phyloP scores from a whole-genome alignment of 345 rosid species.

The Boechera retrofracta region DNA sequence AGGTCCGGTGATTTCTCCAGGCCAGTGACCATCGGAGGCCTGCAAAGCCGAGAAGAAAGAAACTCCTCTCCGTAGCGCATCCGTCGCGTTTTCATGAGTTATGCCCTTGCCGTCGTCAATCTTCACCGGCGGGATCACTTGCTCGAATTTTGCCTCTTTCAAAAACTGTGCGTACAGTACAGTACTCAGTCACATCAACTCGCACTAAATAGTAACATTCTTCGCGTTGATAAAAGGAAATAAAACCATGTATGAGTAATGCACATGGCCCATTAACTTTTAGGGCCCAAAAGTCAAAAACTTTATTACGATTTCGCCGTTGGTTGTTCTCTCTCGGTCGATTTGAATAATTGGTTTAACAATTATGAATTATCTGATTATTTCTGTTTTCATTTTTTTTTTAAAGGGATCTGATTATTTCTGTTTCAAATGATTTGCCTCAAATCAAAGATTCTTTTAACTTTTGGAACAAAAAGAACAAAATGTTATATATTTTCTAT shows the following conservation, averaged over 20 bases:
- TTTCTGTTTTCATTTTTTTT: too few relatives aligned
- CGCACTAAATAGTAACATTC: neutral
- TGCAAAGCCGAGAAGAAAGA: conserved; percentile 63
- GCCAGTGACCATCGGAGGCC: conserved; percentile 78
- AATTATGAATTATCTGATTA: neutral
- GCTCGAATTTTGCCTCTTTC: conserved; percentile 42
- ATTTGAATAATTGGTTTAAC: neutral
- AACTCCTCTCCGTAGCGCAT: conserved; percentile 56
- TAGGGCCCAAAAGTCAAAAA: neutral
- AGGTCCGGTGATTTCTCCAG: conserved; percentile 67
- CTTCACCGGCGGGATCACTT: conserved; percentile 49
- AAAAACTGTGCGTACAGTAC: conserved; percentile 24
- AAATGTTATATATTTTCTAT: too few relatives aligned
- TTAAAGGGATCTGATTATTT: neutral
- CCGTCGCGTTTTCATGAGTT: conserved; percentile 47
- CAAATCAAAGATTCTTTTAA: too few relatives aligned
- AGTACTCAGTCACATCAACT: neutral
- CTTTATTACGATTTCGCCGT: neutral
- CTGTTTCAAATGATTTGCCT: neutral
- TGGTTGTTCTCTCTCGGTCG: neutral
- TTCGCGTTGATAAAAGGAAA: neutral
- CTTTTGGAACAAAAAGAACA: too few relatives aligned
- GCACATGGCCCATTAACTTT: neutral
- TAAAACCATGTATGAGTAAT: neutral
- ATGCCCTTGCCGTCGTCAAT: conserved; percentile 46